These are phyloP conservation scores for Cytospora chrysosperma DNA, from an alignment of 2,329 filamentous ascomycete genomes.

Conservation along the genomic window DNA sequence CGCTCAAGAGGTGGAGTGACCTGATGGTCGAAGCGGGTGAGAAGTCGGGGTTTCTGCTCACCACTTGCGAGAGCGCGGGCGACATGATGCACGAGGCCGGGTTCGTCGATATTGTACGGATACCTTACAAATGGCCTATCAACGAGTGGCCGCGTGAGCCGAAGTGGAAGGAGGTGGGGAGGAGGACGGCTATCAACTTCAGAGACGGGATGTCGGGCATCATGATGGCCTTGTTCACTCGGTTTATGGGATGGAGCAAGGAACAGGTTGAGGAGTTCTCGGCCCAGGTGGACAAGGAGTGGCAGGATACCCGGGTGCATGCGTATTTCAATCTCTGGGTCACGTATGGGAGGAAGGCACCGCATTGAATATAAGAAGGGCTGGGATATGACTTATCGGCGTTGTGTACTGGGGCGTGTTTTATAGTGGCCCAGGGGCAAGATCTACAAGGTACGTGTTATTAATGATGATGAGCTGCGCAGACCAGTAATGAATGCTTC, in stretches of 20 bases:
- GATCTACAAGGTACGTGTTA: not conserved
- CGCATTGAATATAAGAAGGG: not conserved
- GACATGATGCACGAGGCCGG: constrained; percentile 28
- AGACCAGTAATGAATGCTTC: not conserved
- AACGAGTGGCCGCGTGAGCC: constrained; percentile 29
- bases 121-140: constrained; percentile 26
- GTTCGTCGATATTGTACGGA: constrained; percentile 23
- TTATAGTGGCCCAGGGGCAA: not conserved
- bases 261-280: constrained; percentile 29
- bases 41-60: constrained; percentile 31
- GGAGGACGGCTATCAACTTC: constrained; percentile 22
- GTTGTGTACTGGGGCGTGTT: not conserved
- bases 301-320: constrained; percentile 31
- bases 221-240: constrained; percentile 29
- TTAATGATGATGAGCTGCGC: not conserved
- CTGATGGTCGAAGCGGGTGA: constrained; percentile 33
- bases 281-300: constrained; percentile 29
- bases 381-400: not conserved
- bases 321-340: constrained; percentile 33
- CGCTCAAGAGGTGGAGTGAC: constrained; percentile 31
- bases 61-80: constrained; percentile 31
- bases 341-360: constrained; percentile 32
- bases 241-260: constrained; percentile 27
- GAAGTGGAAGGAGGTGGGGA: constrained; percentile 26
- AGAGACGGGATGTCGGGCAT: constrained; percentile 25